Evolutionary conservation across 2,329 filamentous ascomycete genomes (phyloP).

Genomic region (Aurifilum marmelostoma): DNA sequence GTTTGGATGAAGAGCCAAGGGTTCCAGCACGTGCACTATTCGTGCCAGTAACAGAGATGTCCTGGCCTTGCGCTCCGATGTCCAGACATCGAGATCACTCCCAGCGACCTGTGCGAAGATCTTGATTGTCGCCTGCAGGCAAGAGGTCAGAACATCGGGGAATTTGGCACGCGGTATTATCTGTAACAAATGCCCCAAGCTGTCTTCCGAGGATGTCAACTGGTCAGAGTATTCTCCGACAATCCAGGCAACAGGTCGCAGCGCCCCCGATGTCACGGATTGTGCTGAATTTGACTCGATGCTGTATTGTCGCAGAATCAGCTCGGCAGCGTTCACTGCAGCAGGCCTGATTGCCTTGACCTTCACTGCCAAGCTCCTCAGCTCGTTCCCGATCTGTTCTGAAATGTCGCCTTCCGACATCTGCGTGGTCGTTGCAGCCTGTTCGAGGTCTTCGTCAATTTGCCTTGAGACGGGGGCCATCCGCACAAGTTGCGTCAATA

Average conservation of each 20-base stretch:
- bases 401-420: conserved; percentile 55
- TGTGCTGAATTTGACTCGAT: conserved; percentile 58
- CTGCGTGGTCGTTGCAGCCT: conserved; percentile 36
- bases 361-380: conserved; percentile 89
- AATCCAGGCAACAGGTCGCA: conserved; percentile 81
- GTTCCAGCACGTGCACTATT: conserved; percentile 80
- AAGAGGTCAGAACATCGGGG: conserved; percentile 73
- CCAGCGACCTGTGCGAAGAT: conserved; percentile 75
- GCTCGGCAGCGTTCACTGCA: conserved; percentile 81
- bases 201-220: conserved; percentile 70
- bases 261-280: conserved; percentile 63
- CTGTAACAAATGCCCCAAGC: conserved; percentile 75
- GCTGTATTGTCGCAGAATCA: conserved; percentile 66
- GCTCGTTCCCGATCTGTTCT: conserved; percentile 77
- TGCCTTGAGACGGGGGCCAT: conserved; percentile 60
- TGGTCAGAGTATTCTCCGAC: conserved; percentile 84
- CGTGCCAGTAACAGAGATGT: conserved; percentile 79
- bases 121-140: conserved; percentile 84
- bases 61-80: conserved; percentile 70
- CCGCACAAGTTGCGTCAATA: conserved; percentile 82
- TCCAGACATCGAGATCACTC: conserved; percentile 69
- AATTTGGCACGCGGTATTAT: conserved; percentile 59
- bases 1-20: conserved; percentile 77
- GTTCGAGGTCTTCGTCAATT: conserved; percentile 43
- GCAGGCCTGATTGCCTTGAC: conserved; percentile 81